A percentile compares a stretch with the other conserved stretches of the same genome.
Conservation (phyloP, 2,329 filamentous ascomycete species). For the Bipolaris bicolor region DNA sequence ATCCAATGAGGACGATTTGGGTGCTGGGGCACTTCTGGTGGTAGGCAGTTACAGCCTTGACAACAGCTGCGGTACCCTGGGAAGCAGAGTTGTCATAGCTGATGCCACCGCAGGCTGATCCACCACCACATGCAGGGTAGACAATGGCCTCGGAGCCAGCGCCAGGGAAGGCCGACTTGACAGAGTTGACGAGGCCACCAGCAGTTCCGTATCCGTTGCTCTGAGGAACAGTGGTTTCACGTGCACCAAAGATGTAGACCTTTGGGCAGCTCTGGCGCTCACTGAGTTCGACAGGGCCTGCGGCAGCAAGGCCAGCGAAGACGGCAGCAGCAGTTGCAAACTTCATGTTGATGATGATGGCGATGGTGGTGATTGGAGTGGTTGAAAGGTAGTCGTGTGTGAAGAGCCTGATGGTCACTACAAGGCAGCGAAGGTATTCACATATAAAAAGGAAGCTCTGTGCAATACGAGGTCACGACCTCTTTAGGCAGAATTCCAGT, state of each 20-base stretch:
- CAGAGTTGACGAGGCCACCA: constrained; percentile 49
- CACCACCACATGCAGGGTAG: constrained; percentile 67
- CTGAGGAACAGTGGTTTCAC: constrained; percentile 51
- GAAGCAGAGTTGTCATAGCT: constrained; percentile 65
- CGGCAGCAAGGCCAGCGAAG: constrained; percentile 40
- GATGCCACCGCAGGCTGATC: constrained; percentile 62
- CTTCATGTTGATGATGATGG: constrained; percentile 34
- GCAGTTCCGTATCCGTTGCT: constrained; percentile 50
- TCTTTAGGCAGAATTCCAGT: constrained; percentile 45
- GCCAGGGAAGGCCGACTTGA: constrained; percentile 50
- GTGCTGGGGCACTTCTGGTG: constrained; percentile 63
- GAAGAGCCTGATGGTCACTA: constrained; percentile 17
- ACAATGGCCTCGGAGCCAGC: constrained; percentile 51
- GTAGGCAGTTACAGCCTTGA: constrained; percentile 64
- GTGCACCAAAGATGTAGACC: constrained; percentile 54
- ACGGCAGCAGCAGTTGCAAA: constrained; percentile 39
- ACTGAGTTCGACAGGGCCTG: constrained; percentile 45
- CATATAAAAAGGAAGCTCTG: constrained; percentile 26
- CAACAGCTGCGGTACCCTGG: constrained; percentile 65
- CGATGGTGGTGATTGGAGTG: background rate
- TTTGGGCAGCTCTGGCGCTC: constrained; percentile 50
- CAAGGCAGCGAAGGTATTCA: constrained; percentile 17
- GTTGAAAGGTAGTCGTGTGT: constrained; percentile 8
- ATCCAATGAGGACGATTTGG: constrained; percentile 66
- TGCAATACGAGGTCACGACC: background rate